phyloP scores from a whole-genome alignment of 805 yeast genomes.

The Kluyveromyces lactis region DNA sequence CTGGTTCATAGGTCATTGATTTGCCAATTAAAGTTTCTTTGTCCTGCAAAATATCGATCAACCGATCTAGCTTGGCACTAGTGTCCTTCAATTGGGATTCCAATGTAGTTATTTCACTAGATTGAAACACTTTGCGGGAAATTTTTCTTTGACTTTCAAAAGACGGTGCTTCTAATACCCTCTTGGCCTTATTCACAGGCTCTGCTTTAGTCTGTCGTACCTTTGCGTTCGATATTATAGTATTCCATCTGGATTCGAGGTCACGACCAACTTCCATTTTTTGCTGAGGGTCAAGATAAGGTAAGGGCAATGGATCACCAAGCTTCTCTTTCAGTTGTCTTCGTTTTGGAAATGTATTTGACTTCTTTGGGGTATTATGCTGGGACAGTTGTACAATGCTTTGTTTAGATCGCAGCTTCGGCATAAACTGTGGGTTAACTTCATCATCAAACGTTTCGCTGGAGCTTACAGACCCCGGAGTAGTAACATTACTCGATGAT shows the following conservation, averaged over 20 bases:
- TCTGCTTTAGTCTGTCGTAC: background rate
- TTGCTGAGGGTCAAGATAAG: slow-evolving; percentile 18
- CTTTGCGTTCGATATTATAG: slow-evolving; percentile 6
- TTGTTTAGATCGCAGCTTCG: slow-evolving; percentile 16
- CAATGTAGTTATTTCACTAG: background rate
- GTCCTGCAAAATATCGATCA: slow-evolving; percentile 14
- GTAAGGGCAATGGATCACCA: slow-evolving; percentile 35
- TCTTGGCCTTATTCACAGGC: background rate
- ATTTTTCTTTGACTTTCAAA: background rate
- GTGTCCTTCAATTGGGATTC: slow-evolving; percentile 9
- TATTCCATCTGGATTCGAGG: slow-evolving; percentile 7
- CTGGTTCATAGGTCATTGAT: background rate
- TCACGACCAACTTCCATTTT: background rate
- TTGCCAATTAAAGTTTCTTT: background rate
- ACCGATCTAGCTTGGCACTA: slow-evolving; percentile 20
- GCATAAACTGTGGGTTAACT: slow-evolving; percentile 28
- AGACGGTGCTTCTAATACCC: background rate
- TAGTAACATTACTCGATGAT: background rate
- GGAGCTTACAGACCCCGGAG: slow-evolving; percentile 3
- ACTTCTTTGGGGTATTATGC: background rate
- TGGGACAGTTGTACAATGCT: slow-evolving; percentile 10
- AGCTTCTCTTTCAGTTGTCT: slow-evolving; percentile 13
- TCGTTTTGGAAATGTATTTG: background rate
- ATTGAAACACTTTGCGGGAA: background rate
- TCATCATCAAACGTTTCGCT: slow-evolving; percentile 12